phyloP scores from a whole-genome alignment of 139 green algal genomes.

The Edaphochlamys debaryana region DNA sequence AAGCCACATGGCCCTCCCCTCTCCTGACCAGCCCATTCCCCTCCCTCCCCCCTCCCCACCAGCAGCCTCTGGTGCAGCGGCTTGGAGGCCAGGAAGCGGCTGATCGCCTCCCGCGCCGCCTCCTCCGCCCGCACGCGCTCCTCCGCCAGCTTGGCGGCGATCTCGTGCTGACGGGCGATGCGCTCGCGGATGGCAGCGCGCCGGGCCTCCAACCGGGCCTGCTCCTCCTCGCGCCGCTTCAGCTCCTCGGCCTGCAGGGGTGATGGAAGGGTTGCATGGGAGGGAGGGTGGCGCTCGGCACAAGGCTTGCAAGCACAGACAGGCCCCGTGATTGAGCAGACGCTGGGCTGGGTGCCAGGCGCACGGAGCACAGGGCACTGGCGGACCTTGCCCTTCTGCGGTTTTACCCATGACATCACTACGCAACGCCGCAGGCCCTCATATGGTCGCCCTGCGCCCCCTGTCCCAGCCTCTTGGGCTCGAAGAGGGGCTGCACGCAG shows the following conservation, averaged over 20 bases:
- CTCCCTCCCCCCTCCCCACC: background rate
- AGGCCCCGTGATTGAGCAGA: background rate
- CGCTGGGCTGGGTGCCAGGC: too few relatives aligned
- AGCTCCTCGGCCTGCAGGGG: background rate
- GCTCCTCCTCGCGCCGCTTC: slow-evolving; percentile 38
- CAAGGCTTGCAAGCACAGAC: background rate
- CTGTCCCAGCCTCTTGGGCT: too few relatives aligned
- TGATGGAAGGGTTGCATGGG: background rate
- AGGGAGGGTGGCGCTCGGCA: background rate
- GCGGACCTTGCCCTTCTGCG: too few relatives aligned
- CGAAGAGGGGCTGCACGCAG: background rate
- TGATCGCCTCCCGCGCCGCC: slow-evolving; percentile 25
- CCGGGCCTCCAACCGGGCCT: slow-evolving; percentile 47
- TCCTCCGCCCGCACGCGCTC: slow-evolving; percentile 48
- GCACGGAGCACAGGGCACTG: too few relatives aligned
- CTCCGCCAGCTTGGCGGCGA: slow-evolving; percentile 31
- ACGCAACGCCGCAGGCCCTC: background rate
- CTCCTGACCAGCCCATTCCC: background rate
- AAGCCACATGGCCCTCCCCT: background rate
- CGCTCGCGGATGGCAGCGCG: slow-evolving; percentile 43
- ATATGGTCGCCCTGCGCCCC: too few relatives aligned
- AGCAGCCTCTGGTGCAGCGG: slow-evolving; percentile 50
- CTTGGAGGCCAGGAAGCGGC: slow-evolving; percentile 42
- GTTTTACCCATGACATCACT: too few relatives aligned
- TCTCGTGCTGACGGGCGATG: slow-evolving; percentile 53